Evolutionary conservation across 192 early-diverging fungal genomes (phyloP), one percentile per base, ranked within the genome.

Genomic region (Linnemannia exigua): DNA sequence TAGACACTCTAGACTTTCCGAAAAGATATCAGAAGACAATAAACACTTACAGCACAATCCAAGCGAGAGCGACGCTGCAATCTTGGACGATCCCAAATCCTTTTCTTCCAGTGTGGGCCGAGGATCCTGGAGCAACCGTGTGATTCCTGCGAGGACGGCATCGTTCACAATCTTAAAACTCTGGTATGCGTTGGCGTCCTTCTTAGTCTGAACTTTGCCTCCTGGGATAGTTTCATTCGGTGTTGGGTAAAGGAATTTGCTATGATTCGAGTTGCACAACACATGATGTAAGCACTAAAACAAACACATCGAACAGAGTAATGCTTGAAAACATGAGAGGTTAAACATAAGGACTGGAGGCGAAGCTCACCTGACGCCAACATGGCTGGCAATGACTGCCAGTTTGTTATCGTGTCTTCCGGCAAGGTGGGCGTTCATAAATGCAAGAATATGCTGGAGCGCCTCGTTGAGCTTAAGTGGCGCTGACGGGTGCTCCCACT

Each of bases 351-450:
- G n/a, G 38, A 41, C 9, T 41, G 19, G 3, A 28, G 37, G n/a
- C 46, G 37, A 7, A 17, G 58, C 22, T 31, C 87, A 92, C 92
- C 92, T 91, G 69, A 88, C 79, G 20, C 90, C 92, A 20, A 89
- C 87, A 88, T 93, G 92, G 81, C 92, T 93, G 0, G 95, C 97
- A 20, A 99, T 93, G 1, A 97, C 93, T 0, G 94, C 96, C n/a
- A 99, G 88, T 71, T 91, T 89, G 81, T 97, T 98, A 74, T 98
- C 95, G 63, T 96, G 94, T 48, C 95, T 94, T 28, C 97, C 91
- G 19, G 96, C 96, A 75, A 99, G 87, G 87, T 97, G 97, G 11
- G 97, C 98, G 87, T 99, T 98, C 69, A 99, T 92, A 72, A 98
- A 97, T 12, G 96, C 90, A 35, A 97, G 74, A 46, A 95, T 89